A percentile compares a stretch with the other conserved stretches of the same genome.
phyloP scores from a whole-genome alignment of 345 rosid species.

The Syzygium jambos region DNA sequence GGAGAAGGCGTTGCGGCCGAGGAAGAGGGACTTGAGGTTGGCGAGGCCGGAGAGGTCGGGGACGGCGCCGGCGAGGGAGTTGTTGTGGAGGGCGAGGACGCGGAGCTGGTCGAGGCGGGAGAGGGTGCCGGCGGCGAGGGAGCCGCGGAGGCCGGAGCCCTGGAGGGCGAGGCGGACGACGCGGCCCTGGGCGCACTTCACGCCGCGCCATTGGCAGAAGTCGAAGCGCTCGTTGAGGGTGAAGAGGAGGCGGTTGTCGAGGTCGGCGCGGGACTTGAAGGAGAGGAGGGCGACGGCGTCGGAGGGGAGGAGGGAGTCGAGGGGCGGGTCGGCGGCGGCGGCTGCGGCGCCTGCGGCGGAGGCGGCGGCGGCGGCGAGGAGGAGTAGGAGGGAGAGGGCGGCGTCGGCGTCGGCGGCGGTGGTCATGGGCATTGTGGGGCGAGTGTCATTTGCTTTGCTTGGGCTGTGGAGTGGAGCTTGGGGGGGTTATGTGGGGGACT shows the following conservation, averaged over 20 bases:
- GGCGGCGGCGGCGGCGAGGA: not conserved
- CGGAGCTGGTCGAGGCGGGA: slow-evolving; percentile 93
- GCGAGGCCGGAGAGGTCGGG: slow-evolving; percentile 79
- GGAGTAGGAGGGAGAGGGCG: not conserved
- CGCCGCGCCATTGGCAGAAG: slow-evolving; percentile 94
- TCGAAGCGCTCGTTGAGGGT: slow-evolving; percentile 75
- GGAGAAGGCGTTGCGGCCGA: slow-evolving; percentile 51
- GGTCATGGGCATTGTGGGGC: not conserved
- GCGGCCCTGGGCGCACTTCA: slow-evolving; percentile 72
- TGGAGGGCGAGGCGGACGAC: slow-evolving; percentile 62
- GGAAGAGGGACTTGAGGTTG: slow-evolving; percentile 60
- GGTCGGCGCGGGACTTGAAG: slow-evolving; percentile 82
- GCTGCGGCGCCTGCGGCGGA: not conserved
- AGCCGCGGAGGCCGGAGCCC: slow-evolving; percentile 54
- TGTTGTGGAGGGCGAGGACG: slow-evolving; percentile 59
- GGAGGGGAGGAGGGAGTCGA: slow-evolving; percentile 25
- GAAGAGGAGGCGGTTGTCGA: slow-evolving; percentile 62
- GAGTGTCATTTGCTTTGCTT: not conserved
- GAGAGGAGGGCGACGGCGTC: slow-evolving; percentile 76
- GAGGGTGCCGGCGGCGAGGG: slow-evolving; percentile 46
- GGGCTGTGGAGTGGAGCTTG: not conserved
- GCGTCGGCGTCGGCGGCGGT: not conserved
- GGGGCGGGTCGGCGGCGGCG: not conserved
- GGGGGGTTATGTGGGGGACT: not conserved
- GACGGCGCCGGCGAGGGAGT: slow-evolving; percentile 74